Percentiles rank a stretch among this genome's conserved stretches.
phyloP scores from a whole-genome alignment of 2,329 filamentous ascomycete genomes.

The Dactylellina sp. region DNA sequence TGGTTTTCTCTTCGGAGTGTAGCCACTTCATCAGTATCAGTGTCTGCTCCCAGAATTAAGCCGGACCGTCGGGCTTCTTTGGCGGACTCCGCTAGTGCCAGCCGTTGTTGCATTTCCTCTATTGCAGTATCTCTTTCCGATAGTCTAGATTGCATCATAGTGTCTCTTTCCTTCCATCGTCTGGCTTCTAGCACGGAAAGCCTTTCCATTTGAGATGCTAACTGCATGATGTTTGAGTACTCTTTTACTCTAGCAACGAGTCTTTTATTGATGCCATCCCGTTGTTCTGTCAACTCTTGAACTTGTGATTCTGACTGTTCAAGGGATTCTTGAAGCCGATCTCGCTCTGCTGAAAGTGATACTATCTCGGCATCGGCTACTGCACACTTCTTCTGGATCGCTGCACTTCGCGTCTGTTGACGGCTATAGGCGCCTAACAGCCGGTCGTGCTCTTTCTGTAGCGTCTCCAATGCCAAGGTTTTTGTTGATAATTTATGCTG shows the following conservation, averaged over 20 bases:
- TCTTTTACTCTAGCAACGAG: constrained; percentile 44
- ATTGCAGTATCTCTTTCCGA: constrained; percentile 38
- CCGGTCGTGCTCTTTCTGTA: constrained; percentile 51
- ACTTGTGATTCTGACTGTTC: constrained; percentile 48
- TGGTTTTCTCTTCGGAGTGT: constrained; percentile 43
- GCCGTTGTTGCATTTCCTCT: constrained; percentile 44
- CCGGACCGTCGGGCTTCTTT: constrained; percentile 20
- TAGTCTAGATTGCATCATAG: constrained; percentile 25
- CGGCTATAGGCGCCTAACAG: constrained; percentile 38
- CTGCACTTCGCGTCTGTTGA: constrained; percentile 47
- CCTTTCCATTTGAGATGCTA: constrained; percentile 52
- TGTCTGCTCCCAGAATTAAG: constrained; percentile 15
- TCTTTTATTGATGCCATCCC: constrained; percentile 38
- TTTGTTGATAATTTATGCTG: constrained; percentile 55
- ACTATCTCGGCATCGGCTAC: constrained; percentile 50
- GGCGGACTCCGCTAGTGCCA: constrained; percentile 20
- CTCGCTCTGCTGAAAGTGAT: constrained; percentile 49
- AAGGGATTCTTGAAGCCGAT: constrained; percentile 52
- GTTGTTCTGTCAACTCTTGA: constrained; percentile 50
- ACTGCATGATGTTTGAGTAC: constrained; percentile 46
- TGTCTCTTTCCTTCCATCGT: constrained; percentile 50
- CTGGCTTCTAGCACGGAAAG: constrained; percentile 34
- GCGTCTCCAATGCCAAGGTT: constrained; percentile 40
- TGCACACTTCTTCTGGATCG: constrained; percentile 50
- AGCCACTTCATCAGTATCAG: constrained; percentile 25